phyloP scores from a whole-genome alignment of 2,329 filamentous ascomycete species.

The Fusarium camptoceras region DNA sequence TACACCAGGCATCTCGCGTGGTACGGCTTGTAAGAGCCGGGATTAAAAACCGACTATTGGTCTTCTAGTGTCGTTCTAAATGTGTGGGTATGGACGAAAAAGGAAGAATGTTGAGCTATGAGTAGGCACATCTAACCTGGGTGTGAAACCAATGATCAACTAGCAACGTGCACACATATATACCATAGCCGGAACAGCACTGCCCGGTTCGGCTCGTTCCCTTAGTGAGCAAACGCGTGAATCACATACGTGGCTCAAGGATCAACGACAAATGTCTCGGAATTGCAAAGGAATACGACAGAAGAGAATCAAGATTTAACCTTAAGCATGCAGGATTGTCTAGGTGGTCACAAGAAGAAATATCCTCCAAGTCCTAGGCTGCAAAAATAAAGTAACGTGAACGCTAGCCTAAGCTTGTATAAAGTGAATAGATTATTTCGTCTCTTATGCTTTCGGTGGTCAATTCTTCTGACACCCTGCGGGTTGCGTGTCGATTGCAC shows the following conservation, averaged over 20 bases:
- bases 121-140: not conserved
- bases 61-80: not conserved
- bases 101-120: not conserved
- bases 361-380: no score
- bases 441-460: no score
- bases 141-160: not conserved
- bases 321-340: not conserved
- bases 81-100: not conserved
- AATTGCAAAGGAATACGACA: not conserved
- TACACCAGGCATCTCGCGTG: not conserved
- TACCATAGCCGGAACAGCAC: not conserved
- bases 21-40: not conserved
- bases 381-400: no score
- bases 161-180: not conserved
- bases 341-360: no score
- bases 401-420: no score
- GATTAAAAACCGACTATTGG: not conserved
- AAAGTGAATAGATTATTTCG: no score
- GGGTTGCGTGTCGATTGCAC: not conserved
- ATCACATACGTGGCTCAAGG: not conserved
- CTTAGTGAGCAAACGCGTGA: no score
- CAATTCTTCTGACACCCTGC: no score
- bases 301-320: not conserved
- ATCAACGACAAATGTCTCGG: not conserved
- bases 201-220: no score